Base-by-base conservation (phyloP, 495 filamentous ascomycete species). In the Penicillium turbatum region DNA sequence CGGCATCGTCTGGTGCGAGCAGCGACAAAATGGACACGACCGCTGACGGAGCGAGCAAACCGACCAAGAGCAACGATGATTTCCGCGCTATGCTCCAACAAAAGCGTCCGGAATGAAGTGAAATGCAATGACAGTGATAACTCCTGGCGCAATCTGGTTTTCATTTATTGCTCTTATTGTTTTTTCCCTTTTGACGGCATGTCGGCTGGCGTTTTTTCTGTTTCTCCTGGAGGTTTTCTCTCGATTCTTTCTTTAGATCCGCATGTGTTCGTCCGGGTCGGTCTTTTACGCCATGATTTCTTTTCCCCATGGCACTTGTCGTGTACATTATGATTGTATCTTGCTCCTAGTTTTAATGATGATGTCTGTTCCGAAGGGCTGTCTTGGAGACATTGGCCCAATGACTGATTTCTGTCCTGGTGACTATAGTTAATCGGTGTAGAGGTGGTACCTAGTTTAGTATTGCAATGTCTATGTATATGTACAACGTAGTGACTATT, bases 61-160 rank as follows among this genome's bases (percentile, higher is more conserved):
- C 63, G 46, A 76, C 68, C 51, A 92, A 91, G 79, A 91, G 80
- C 65, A 96, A 97, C 73, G 86, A 86, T 44, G 90, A 95, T 72
- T 96, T 96, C 71, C 88, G 85, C 62, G 82, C 80, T 34, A 82
- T 96, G 84, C 84, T 92, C 61, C 66, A 70, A 62, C 57, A 62
- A 54, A 70, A 62, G 57, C 65, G 57, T 40, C 46, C 48, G 59
- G 63, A 68, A 55, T 73, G 53, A 70, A 62, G 53, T 48, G 41
- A 48, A 39, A 45, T 2, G 53, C 47, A 62, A 64, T 39, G 54
- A 55, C 53, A 59, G 57, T 56, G 53, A 57, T 35, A 36, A 30
- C 48, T 53, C 56, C 35, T 56, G 64, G 60, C 63, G 66, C 63
- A 66, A 55, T 44, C 21, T 24, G 21, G 21, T 24, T 24, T 24